Evolutionary conservation across 2,329 filamentous ascomycete genomes (phyloP), one percentile per base, ranked within the genome.

Genomic region (Botryotinia narcissicola): DNA sequence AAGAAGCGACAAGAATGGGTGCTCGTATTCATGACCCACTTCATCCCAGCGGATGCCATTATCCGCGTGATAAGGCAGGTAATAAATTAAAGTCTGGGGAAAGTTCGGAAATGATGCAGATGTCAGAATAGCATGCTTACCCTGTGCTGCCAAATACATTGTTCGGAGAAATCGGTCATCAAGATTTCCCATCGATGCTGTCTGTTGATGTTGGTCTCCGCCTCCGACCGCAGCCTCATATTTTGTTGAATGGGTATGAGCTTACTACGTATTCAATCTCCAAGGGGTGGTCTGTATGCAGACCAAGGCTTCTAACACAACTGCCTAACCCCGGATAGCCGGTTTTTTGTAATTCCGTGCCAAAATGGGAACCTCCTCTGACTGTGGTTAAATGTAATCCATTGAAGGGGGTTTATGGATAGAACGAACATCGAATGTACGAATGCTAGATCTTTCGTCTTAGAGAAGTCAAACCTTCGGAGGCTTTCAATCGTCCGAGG

Each of bases 171-270:
- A 89, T 10, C 88, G 86, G 60, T 88, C 85, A 71, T 90, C 94
- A 60, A 98, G 80, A 14, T 89, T 89, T 29, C 95, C 96, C 8
- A 98, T 83, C 0, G 95, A 98, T 0, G 95, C 93, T 37, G 92
- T 88, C 91, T 92, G 76, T 18, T 54, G 25, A 18, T 18, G 44
- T 73, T 60, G 70, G 64, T 44, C 25, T 42, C 40, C 46, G 44
- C 32, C 40, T 35, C 48, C 46, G 51, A 35, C 32, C 16, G 10
- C 14, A 51, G 20, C 37, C 20, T 62, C 69, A 12, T 29, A n/a
- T 44, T 16, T 62, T 70, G 44, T 18, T 44, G 42, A 37, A 46
- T 54, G 44, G 51, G 18, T 51, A 44, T 59, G 51, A 61, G 74
- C 88, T 78, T 82, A 91, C 90, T 72, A 94, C 86, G 76, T 92